A percentile compares a stretch with the other conserved stretches of the same genome.
phyloP scores from a whole-genome alignment of 2,329 filamentous ascomycete genomes.

The Diplodia intermedia region DNA sequence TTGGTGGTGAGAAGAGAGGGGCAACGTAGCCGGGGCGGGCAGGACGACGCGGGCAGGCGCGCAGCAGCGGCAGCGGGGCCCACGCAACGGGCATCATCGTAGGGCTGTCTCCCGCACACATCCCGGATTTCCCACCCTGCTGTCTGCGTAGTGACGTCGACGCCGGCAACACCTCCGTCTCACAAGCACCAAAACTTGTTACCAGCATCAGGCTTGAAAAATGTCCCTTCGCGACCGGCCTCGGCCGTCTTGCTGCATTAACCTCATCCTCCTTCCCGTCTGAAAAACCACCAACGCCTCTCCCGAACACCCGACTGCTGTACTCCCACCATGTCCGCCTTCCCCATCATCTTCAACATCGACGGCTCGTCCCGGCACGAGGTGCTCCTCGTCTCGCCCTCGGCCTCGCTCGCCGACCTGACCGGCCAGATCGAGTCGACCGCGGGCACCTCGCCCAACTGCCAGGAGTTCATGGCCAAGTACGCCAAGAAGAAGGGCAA shows the following conservation, averaged over 20 bases:
- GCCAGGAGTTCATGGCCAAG: constrained; percentile 45
- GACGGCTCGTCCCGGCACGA: constrained; percentile 45
- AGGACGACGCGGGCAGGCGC: background rate
- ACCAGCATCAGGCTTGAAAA: background rate
- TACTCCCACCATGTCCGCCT: constrained; percentile 11
- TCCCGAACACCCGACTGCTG: background rate
- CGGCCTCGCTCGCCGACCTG: constrained; percentile 32
- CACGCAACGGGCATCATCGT: constrained; percentile 1
- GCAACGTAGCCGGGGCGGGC: background rate
- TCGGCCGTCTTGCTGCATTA: background rate
- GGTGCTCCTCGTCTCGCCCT: constrained; percentile 36
- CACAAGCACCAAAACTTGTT: constrained; percentile 18
- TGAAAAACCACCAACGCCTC: background rate
- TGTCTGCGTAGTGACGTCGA: constrained; percentile 25
- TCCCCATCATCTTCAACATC: constrained; percentile 49
- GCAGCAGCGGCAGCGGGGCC: no score
- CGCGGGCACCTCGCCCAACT: constrained; percentile 42
- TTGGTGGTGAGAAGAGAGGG: background rate
- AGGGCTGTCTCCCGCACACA: constrained; percentile 2
- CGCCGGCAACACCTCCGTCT: background rate
- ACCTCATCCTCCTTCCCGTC: background rate
- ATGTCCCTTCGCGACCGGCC: background rate
- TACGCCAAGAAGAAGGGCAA: constrained; percentile 43
- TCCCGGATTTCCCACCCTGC: constrained; percentile 2
- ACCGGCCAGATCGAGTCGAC: constrained; percentile 32